Conservation (phyloP, 1,284 basidiomycete species). For the Pseudozyma tsukubaensis region DNA sequence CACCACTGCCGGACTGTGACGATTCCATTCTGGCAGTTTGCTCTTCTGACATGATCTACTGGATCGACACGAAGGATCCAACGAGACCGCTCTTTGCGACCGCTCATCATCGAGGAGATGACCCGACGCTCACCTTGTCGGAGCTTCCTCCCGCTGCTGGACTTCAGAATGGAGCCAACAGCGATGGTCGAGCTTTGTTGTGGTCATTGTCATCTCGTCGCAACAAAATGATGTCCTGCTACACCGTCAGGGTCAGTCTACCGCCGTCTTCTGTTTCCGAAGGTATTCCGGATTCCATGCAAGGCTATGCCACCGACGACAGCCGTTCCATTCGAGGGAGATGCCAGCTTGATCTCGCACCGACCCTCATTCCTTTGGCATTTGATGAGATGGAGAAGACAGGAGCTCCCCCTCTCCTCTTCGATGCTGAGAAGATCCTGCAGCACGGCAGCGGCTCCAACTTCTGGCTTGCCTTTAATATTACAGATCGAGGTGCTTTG, state of each 20-base stretch:
- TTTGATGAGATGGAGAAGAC: not conserved
- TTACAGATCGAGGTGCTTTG: conserved; percentile 17
- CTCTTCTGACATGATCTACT: conserved; percentile 35
- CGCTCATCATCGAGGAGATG: conserved; percentile 44
- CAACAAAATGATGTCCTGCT: conserved; percentile 23
- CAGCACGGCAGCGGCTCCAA: not conserved
- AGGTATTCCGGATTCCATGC: not conserved
- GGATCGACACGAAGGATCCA: conserved; percentile 21
- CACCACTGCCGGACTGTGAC: not conserved
- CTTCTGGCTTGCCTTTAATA: conserved; percentile 9
- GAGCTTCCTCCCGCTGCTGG: not conserved
- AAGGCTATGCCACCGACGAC: not conserved
- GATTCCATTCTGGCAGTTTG: conserved; percentile 31
- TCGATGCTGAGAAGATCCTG: conserved; percentile 5
- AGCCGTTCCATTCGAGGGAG: not conserved
- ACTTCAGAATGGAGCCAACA: not conserved
- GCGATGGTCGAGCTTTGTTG: not conserved
- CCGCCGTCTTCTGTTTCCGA: not conserved
- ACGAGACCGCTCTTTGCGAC: conserved; percentile 19
- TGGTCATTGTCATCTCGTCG: conserved; percentile 22
- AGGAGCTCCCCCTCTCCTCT: conserved; percentile 10
- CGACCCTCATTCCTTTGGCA: conserved; percentile 7
- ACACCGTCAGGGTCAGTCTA: conserved; percentile 2
- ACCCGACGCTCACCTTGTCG: conserved; percentile 23
- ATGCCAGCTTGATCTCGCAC: conserved; percentile 16